phyloP scores from a whole-genome alignment of 116 monocot genomes.

The Dioscorea cayenensis region DNA sequence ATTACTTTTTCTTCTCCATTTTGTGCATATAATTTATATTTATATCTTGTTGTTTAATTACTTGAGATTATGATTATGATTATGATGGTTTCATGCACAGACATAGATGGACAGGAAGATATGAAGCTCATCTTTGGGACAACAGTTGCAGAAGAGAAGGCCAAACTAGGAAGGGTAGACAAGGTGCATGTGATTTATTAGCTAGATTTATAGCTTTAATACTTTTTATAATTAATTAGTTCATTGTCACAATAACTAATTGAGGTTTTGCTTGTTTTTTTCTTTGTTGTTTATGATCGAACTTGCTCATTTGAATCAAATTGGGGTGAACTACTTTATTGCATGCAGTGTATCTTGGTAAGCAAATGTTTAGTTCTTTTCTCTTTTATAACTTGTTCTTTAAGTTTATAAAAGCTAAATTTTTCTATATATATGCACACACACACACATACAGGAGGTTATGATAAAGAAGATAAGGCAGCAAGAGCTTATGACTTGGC shows the following conservation, averaged over 20 bases:
- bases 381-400: background rate
- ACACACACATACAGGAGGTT: conserved; percentile 31
- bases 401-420: no score
- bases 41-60: background rate
- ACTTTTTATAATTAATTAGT: background rate
- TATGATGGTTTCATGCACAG: background rate
- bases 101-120: conserved; percentile 14
- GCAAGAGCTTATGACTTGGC: conserved; percentile 69
- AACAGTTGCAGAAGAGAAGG: conserved; percentile 20
- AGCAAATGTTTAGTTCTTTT: background rate
- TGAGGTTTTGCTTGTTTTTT: background rate
- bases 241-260: background rate
- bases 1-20: background rate
- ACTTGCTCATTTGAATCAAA: background rate
- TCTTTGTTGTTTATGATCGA: background rate
- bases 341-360: conserved; percentile 13
- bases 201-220: background rate
- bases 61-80: no score
- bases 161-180: conserved; percentile 12
- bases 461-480: conserved; percentile 77
- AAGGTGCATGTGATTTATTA: conserved; percentile 1
- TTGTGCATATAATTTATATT: background rate
- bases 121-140: conserved; percentile 18
- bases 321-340: background rate
- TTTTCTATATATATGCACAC: background rate